These are phyloP conservation scores for Biscutella laevigata DNA, from an alignment of 441 rosid genomes.

Conservation along the genomic window DNA sequence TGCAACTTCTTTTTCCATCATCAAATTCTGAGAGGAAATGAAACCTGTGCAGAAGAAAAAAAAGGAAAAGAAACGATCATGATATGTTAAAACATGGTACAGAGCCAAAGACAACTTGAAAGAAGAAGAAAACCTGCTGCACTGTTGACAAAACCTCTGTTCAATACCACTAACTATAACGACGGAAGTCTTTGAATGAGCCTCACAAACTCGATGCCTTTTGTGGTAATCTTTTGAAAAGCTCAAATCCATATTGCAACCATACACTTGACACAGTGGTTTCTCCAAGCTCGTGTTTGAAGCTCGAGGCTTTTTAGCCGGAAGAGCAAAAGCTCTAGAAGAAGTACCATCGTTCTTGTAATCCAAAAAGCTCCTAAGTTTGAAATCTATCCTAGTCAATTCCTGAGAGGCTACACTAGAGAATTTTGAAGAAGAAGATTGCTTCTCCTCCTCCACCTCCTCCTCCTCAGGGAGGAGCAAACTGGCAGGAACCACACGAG, in stretches of 20 bases:
- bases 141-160: constrained; percentile 94
- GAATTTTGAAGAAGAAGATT: constrained; percentile 36
- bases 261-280: constrained; percentile 66
- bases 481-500: constrained; percentile 34
- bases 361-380: constrained; percentile 51
- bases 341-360: constrained; percentile 22
- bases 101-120: not conserved
- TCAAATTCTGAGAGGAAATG: constrained; percentile 84
- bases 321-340: constrained; percentile 21
- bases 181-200: constrained; percentile 68
- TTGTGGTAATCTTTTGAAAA: constrained; percentile 70
- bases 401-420: constrained; percentile 42
- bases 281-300: constrained; percentile 28
- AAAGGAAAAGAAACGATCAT: not conserved
- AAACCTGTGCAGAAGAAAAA: constrained; percentile 43
- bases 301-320: constrained; percentile 43
- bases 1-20: constrained; percentile 84
- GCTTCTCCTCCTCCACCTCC: constrained; percentile 19
- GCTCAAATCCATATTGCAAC: constrained; percentile 69
- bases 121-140: constrained; percentile 61
- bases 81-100: not conserved
- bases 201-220: constrained; percentile 86
- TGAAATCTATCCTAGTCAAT: constrained; percentile 50
- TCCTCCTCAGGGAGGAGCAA: constrained; percentile 22
- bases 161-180: constrained; percentile 75